phyloP scores from a whole-genome alignment of 2,329 filamentous ascomycete species.

The Incumbomyces lentus region DNA sequence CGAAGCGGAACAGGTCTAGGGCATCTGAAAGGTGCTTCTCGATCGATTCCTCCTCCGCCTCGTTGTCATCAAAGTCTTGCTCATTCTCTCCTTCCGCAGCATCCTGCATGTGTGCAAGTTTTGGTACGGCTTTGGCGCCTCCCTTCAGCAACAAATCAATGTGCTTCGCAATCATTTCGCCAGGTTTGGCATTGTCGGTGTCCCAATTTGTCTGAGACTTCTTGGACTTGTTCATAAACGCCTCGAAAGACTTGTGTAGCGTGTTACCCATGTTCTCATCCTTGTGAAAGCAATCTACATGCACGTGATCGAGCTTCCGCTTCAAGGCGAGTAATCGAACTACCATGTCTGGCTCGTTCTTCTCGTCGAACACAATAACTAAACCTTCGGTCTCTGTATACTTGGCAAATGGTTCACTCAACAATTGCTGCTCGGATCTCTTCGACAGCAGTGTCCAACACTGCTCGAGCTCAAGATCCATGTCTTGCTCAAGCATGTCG shows the following conservation, averaged over 20 bases:
- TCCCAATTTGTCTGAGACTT: slow-evolving; percentile 61
- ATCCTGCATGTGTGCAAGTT: slow-evolving; percentile 46
- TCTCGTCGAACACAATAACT: slow-evolving; percentile 67
- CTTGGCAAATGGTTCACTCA: slow-evolving; percentile 63
- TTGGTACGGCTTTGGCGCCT: slow-evolving; percentile 72
- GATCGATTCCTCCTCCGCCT: slow-evolving; percentile 75
- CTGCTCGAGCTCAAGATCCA: slow-evolving; percentile 59
- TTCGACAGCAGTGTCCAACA: slow-evolving; percentile 70
- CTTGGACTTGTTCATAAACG: slow-evolving; percentile 82
- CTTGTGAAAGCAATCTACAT: slow-evolving; percentile 63
- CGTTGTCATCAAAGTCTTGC: slow-evolving; percentile 44
- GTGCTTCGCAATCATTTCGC: slow-evolving; percentile 97
- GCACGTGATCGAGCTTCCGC: slow-evolving; percentile 63
- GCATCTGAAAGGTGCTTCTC: slow-evolving; percentile 87
- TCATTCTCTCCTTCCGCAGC: slow-evolving; percentile 49
- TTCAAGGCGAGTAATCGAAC: slow-evolving; percentile 72
- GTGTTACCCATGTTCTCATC: slow-evolving; percentile 68
- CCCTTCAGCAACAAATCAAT: slow-evolving; percentile 81
- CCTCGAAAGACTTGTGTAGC: slow-evolving; percentile 74
- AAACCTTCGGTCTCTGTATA: slow-evolving; percentile 71
- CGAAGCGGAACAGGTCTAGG: slow-evolving; percentile 88
- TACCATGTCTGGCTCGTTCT: slow-evolving; percentile 76
- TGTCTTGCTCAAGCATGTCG: slow-evolving; percentile 61
- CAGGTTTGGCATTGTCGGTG: slow-evolving; percentile 82
- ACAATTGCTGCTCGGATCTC: slow-evolving; percentile 56